Evolutionary conservation across 768 basidiomycete species (phyloP), one percentile per base, ranked within the genome.

Genomic region (Amanita subjunquillea): DNA sequence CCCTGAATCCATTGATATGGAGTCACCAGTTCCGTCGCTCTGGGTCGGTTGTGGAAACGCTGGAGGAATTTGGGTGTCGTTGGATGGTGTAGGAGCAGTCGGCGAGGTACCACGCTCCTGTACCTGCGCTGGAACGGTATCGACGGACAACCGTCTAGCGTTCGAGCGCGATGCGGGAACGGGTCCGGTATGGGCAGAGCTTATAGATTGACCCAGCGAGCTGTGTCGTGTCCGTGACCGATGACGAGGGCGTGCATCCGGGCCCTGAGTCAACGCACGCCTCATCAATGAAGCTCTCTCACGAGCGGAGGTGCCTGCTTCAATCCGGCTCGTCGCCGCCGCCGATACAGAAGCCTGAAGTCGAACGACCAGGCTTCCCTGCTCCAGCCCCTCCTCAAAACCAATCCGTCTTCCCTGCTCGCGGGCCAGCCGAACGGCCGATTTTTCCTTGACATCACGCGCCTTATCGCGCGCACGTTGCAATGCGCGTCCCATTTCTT

Each of bases 331-430:
- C 2, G 30, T 32, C 20, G 41, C 41, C 34, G 32, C 10, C 10
- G 34, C 34, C 2, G 34, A 34, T 4, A 34, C 34, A 34, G 34
- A 22, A 42, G 41, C 41, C 20, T 42, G 41, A 2, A 53, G 25
- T 22, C 30, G 51, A 12, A 29, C 43, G 3, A 36, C 51, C 22
- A 53, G 37, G 13, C 36, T 44, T 3, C 51, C 51, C 25, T 53
- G 43, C 22, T 53, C 40, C 22, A 53, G 34, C 8, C 51, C 51
- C 32, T 53, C 30, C 25, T 53, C 51, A 25, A 46, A 53, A 8
- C 51, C 51, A 6, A 45, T 23, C 34, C 51, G 12, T 39, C 51
- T 37, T 5, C 51, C 51, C 29, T 53, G 51, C 43, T 53, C 51
- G 7, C 51, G 42, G 5, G 51, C 51, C 8, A 53, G 43, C 17